Base-by-base conservation (phyloP, 495 filamentous ascomycete species). In the Beverwykella pulmonaria region DNA sequence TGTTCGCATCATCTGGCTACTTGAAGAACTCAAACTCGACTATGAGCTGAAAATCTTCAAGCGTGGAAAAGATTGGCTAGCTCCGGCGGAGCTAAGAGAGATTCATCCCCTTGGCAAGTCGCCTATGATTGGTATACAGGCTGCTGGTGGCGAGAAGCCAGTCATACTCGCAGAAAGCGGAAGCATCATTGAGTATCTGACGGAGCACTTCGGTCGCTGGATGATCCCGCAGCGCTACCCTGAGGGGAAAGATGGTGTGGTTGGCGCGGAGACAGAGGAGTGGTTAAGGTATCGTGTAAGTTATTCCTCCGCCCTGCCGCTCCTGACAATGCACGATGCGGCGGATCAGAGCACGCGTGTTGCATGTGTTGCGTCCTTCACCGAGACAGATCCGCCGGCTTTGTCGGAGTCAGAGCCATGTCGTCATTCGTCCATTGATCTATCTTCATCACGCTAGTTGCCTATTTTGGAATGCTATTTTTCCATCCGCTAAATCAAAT, bases 91-190 rank as follows among this genome's bases (percentile, higher is more conserved):
- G 63, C 81, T 95, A 30, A 88, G 90, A 72, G 76, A 90, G 44
- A 75, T 96, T 20, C 93, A 97, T 74, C 88, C 90, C 0, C 82
- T 97, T 8, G 93, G 92, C 19, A 97, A 96, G 72, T 87, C 90
- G 0, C 93, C 92, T 2, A 71, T 93, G 5, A 75, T 97, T 59
- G 82, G 81, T 8, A 74, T 96, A 71, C 75, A 87, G 54, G 66
- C 77, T 0, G 70, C 79, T 25, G 77, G 69, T 29, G 69, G 73
- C 47, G 47, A 77, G 8, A 78, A 84, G 68, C 85, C 87, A 0
- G 70, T 88, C 15, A 81, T 95, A 0, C 77, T 97, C 25, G 92
- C 92, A 19, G 93, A 96, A 72, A 92, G 89, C 32, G 90, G 85
- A 1, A 78, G 84, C 34, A 95, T 97, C 56, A 76, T 86, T 17